phyloP scores from a whole-genome alignment of 345 rosid genomes.

The Salix exigua region DNA sequence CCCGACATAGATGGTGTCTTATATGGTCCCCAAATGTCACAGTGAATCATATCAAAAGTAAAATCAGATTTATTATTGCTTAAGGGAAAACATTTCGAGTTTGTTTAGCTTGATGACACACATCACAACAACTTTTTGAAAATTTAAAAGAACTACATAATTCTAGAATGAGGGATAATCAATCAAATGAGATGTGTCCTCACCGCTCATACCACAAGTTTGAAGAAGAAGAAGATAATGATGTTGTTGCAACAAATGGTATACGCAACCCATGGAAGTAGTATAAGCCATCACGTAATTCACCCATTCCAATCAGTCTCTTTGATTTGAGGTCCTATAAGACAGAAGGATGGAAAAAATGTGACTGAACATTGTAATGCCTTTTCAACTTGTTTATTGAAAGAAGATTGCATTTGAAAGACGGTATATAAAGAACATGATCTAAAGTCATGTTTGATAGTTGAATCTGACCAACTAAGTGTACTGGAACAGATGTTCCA shows the following conservation, averaged over 20 bases:
- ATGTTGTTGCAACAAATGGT: too few relatives aligned
- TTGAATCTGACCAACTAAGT: neutral
- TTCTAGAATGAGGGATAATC: neutral
- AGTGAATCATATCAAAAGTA: neutral
- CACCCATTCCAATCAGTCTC: slow-evolving; percentile 1
- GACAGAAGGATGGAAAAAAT: neutral
- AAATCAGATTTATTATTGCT: neutral
- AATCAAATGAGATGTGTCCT: too few relatives aligned
- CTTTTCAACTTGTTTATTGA: neutral
- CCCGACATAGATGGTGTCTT: too few relatives aligned
- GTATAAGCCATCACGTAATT: slow-evolving; percentile 8
- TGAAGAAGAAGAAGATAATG: too few relatives aligned
- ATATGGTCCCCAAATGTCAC: neutral
- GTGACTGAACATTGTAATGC: neutral
- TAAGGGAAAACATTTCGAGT: neutral
- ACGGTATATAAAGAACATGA: neutral
- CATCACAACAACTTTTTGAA: neutral
- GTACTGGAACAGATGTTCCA: neutral
- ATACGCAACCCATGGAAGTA: neutral
- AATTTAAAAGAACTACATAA: neutral
- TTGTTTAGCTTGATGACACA: neutral
- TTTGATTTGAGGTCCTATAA: neutral
- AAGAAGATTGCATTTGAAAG: neutral
- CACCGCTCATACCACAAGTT: too few relatives aligned
- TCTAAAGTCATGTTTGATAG: neutral